Conservation (phyloP, 2,329 filamentous ascomycete species). For the Pseudocercospora vitis region DNA sequence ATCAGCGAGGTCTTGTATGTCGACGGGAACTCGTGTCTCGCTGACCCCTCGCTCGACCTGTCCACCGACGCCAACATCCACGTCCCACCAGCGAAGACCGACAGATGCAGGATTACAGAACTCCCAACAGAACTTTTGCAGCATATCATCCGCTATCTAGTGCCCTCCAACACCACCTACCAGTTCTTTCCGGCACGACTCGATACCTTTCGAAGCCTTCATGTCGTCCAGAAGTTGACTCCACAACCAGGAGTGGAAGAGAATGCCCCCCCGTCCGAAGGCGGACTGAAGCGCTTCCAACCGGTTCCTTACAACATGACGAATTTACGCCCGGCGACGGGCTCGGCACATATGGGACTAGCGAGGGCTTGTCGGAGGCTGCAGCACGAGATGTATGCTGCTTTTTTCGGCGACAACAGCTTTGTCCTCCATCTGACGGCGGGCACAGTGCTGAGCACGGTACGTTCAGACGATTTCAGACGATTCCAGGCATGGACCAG, state of each 20-base stretch:
- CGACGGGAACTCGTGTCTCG: background rate
- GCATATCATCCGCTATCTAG: constrained; percentile 9
- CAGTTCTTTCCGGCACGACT: constrained; percentile 12
- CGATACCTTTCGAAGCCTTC: background rate
- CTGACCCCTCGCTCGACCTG: background rate
- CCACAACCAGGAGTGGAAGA: background rate
- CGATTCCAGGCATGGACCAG: constrained; percentile 10
- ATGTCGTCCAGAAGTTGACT: constrained; percentile 11
- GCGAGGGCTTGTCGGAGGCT: constrained; percentile 6
- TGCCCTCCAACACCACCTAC: constrained; percentile 9
- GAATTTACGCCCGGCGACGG: background rate
- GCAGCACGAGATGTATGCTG: background rate
- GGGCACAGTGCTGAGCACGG: background rate
- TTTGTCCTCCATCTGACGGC: constrained; percentile 13
- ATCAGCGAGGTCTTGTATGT: background rate
- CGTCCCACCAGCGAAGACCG: background rate
- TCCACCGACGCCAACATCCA: background rate
- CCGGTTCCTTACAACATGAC: background rate
- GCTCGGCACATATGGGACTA: background rate
- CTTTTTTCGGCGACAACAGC: constrained; percentile 6
- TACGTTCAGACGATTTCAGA: constrained; percentile 1
- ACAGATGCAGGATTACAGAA: constrained; percentile 10
- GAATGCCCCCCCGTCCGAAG: background rate
- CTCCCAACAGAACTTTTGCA: constrained; percentile 13
- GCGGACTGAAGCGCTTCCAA: background rate